Percentiles rank a stretch among this genome's conserved stretches.
Evolutionary conservation across 768 basidiomycete genomes (phyloP).

Genomic region (Podaxis sp.): DNA sequence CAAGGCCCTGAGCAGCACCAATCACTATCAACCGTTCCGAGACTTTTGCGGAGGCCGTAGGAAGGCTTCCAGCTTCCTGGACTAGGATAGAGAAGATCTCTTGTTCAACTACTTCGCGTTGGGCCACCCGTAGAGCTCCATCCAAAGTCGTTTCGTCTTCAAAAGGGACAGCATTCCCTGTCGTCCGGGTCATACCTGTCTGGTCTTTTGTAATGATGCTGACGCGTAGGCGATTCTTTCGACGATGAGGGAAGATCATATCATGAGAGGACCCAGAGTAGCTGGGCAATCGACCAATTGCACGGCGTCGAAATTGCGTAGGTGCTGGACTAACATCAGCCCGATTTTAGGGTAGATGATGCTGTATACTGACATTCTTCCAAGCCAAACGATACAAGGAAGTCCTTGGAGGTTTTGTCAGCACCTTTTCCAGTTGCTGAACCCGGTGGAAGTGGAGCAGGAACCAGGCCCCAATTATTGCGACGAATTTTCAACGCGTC

Average conservation of each 20-base stretch:
- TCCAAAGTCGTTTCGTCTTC: constrained; percentile 43
- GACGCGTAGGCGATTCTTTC: constrained; percentile 61
- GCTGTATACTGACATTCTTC: constrained; percentile 66
- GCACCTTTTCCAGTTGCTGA: constrained; percentile 72
- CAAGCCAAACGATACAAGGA: constrained; percentile 75
- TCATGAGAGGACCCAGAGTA: constrained; percentile 40
- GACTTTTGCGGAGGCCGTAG: constrained; percentile 75
- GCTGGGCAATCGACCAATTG: constrained; percentile 67
- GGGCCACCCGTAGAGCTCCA: constrained; percentile 53
- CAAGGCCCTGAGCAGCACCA: constrained; percentile 70
- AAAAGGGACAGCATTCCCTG: constrained; percentile 35
- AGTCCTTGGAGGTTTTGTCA: constrained; percentile 80
- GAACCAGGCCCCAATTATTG: constrained; percentile 79
- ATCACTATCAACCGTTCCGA: constrained; percentile 77
- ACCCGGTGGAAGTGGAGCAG: constrained; percentile 74
- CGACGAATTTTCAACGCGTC: constrained; percentile 76
- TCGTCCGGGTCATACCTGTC: constrained; percentile 26
- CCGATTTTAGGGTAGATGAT: background rate
- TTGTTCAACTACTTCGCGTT: constrained; percentile 74
- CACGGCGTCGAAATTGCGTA: constrained; percentile 59
- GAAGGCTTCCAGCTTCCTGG: constrained; percentile 72
- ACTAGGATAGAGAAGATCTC: constrained; percentile 78
- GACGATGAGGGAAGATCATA: constrained; percentile 66
- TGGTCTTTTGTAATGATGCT: constrained; percentile 28
- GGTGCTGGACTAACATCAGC: constrained; percentile 48